Base-by-base conservation (phyloP, 2,329 filamentous ascomycete species). In the Xylariales sp. region DNA sequence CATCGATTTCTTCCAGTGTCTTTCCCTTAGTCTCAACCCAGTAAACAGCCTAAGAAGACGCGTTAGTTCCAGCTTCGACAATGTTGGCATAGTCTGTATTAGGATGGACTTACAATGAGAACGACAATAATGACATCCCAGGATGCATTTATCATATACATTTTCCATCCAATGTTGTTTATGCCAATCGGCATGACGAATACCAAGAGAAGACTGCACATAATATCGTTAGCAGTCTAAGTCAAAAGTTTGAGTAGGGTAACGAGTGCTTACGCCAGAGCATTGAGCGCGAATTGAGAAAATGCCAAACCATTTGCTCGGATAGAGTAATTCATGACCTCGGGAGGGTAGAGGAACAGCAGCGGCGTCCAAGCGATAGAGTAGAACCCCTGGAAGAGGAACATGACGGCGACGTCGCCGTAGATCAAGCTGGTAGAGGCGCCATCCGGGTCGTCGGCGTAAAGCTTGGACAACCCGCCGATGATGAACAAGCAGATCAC, bases 371-470 rank as follows among this genome's bases (percentile, higher is more conserved):
- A 72, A 1, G 62, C 68, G n/a, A 75, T 54, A 1, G 61, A 64
- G 47, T 74, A 76, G 37, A 65, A 66, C 0, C 67, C 70, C 38
- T 72, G 67, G 48, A 74, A 76, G 3, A 75, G 52, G 47, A 75
- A 75, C 49, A 75, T 71, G 11, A 65, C 54, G 0, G 55, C 57
- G 6, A 59, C 54, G 20, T 55, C 48, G 18, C 52, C 57, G 28
- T 52, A 54, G 5, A 52, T 44, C 1, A 56, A 45, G 33, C 51
- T 52, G 8, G 44, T 29, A 2, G 56, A 56, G 5, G 53, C 53
- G 3, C 48, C 46, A 10, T 50, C 37, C 5, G 50, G 50, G 29
- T 59, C 33, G 33, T 56, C 55, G 10, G 51, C 50, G 18, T 59
- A 63, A 14, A 53, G 45, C 43, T 74, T 74, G 5, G 68, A 66